Evolutionary conservation across 306 rosid species (phyloP).

Genomic region (Vigna unguiculata): DNA sequence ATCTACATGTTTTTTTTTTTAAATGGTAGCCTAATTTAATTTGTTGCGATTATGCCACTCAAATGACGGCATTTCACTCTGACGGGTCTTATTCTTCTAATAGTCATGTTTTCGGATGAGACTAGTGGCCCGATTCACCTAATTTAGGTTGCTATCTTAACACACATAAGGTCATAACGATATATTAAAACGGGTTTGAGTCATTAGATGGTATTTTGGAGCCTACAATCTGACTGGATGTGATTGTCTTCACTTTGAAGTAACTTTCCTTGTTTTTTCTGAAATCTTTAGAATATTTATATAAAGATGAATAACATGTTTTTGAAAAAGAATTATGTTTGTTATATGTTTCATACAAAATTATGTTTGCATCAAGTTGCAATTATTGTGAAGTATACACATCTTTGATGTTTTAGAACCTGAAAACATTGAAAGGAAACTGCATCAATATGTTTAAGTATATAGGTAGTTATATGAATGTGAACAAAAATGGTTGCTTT

Average conservation of each 20-base stretch:
- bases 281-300: too few relatives aligned
- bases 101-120: constrained; percentile 3
- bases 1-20: background rate
- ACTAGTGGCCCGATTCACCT: constrained; percentile 18
- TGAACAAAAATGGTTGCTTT: background rate
- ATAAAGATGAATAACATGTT: too few relatives aligned
- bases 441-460: too few relatives aligned
- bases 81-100: constrained; percentile 11
- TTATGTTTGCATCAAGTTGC: too few relatives aligned
- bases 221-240: constrained; percentile 1
- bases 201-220: background rate
- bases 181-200: background rate
- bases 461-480: background rate
- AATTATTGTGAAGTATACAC: too few relatives aligned
- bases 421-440: too few relatives aligned
- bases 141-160: constrained; percentile 6
- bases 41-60: background rate
- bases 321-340: too few relatives aligned
- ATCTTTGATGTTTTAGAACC: too few relatives aligned
- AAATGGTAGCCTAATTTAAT: background rate
- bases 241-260: background rate
- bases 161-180: background rate
- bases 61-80: constrained; percentile 12
- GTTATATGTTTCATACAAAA: too few relatives aligned
- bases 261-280: too few relatives aligned